Base-by-base conservation (phyloP, 768 basidiomycete species). In the Tricholoma bakamatsutake region DNA sequence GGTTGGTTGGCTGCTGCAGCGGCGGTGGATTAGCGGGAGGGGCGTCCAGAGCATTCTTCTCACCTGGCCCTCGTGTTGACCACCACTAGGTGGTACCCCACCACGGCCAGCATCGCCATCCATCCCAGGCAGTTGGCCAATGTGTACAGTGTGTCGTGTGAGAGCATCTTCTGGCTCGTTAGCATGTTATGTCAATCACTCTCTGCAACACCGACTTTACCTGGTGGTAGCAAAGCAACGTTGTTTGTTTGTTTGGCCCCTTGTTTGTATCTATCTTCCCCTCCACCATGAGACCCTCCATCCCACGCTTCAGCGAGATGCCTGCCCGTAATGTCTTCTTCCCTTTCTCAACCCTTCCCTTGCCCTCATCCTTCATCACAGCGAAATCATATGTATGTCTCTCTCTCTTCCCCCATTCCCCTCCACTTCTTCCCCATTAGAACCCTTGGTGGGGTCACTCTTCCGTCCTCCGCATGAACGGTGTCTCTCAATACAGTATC, bases 51-150 rank as follows among this genome's bases (percentile, higher is more conserved):
- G n/a, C n/a, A n/a, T n/a, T n/a, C n/a, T n/a, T n/a, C n/a, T n/a
- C n/a, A n/a, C n/a, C n/a, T n/a, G n/a, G n/a, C n/a, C n/a, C n/a
- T n/a, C n/a, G n/a, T n/a, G n/a, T n/a, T n/a, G n/a, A n/a, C n/a
- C n/a, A n/a, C n/a, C n/a, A n/a, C n/a, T n/a, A n/a, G n/a, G n/a
- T 98, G 95, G 71, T 95, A 97, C 47, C 83, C 81, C 53, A 98
- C 86, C 54, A 94, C 87, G 5, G 89, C 85, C 61, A 92, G 64
- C 87, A 98, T 93, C 28, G 95, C 90, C 52, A 90, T 75, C 35
- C 85, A 76, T 35, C 94, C 94, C 15, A 95, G 83, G 28, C 82
- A 75, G 71, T 93, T 94, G 56, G 92, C 88, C 52, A 96, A 79
- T 53, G 80, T 78, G 71, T 90, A 90, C 34, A 96, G 79, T 5